These are phyloP conservation scores for Ramalina intermedia DNA, from an alignment of 495 filamentous ascomycete genomes.

Conservation along the genomic window DNA sequence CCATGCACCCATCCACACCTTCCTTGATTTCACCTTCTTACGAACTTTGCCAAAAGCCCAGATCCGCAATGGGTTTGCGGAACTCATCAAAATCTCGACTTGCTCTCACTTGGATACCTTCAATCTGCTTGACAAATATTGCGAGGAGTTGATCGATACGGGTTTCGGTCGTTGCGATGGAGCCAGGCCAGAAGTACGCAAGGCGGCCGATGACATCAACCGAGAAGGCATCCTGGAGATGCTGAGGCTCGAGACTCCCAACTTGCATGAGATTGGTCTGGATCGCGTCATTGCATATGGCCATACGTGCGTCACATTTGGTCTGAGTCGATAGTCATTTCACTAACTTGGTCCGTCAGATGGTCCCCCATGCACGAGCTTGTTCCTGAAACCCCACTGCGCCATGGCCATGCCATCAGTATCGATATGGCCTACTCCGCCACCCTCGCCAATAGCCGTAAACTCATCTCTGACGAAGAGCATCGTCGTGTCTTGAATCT, in stretches of 20 bases:
- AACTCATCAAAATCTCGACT: slow-evolving; percentile 53
- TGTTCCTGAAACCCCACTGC: slow-evolving; percentile 41
- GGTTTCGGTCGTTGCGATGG: slow-evolving; percentile 41
- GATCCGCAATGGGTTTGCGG: slow-evolving; percentile 51
- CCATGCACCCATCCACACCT: slow-evolving; percentile 50
- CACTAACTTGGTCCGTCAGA: slow-evolving; percentile 12
- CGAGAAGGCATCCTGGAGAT: slow-evolving; percentile 44
- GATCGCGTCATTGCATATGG: slow-evolving; percentile 55
- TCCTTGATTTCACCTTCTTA: slow-evolving; percentile 51
- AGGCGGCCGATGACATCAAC: slow-evolving; percentile 46
- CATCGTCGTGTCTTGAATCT: slow-evolving; percentile 39
- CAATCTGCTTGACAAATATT: slow-evolving; percentile 44
- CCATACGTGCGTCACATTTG: slow-evolving; percentile 33
- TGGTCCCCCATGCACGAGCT: slow-evolving; percentile 53
- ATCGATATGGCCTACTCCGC: slow-evolving; percentile 56
- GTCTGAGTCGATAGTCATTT: background rate
- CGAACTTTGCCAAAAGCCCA: slow-evolving; percentile 43
- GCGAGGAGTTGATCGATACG: slow-evolving; percentile 41
- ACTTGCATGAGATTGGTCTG: slow-evolving; percentile 47
- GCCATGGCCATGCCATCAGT: slow-evolving; percentile 51
- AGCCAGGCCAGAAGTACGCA: slow-evolving; percentile 28
- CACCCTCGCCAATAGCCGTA: slow-evolving; percentile 39
- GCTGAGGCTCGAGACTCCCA: slow-evolving; percentile 48
- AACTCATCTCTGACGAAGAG: slow-evolving; percentile 35
- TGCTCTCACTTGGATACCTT: slow-evolving; percentile 46